phyloP scores from a whole-genome alignment of 164 flowering plant genomes.

The Vitis cinerea region DNA sequence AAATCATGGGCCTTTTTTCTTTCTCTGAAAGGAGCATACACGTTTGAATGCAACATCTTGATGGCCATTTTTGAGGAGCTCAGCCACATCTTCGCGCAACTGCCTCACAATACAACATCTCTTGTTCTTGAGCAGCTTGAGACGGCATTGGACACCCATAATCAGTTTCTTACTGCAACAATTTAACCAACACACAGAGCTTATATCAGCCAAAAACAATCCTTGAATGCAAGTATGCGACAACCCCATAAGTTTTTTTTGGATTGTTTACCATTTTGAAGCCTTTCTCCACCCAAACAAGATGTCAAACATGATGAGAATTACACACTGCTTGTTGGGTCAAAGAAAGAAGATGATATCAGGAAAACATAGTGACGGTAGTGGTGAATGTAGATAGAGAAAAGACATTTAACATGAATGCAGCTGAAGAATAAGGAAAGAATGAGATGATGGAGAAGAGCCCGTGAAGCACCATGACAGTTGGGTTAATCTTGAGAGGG shows the following conservation, averaged over 20 bases:
- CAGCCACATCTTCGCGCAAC: conserved; percentile 49
- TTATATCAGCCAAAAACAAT: neutral
- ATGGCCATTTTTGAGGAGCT: conserved; percentile 57
- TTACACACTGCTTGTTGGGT: neutral
- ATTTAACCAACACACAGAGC: neutral
- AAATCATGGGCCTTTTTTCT: neutral
- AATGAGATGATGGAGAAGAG: neutral
- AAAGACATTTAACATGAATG: neutral
- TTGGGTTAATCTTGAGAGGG: conserved; percentile 3
- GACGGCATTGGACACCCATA: conserved; percentile 53
- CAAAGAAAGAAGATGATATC: neutral
- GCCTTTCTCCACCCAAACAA: conserved; percentile 83
- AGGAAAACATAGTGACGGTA: neutral
- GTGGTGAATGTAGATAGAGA: neutral
- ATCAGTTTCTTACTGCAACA: conserved; percentile 69
- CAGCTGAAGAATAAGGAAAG: neutral
- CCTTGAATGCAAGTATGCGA: no score
- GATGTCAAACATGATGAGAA: conserved; percentile 38
- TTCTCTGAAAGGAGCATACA: conserved; percentile 27
- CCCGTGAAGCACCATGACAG: conserved; percentile 12
- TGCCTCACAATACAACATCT: conserved; percentile 50
- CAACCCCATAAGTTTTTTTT: neutral
- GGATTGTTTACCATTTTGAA: conserved; percentile 58
- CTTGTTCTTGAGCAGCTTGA: conserved; percentile 71
- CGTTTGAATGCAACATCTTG: conserved; percentile 48